A percentile compares a stretch with the other conserved stretches of the same genome.
phyloP scores from a whole-genome alignment of 176 grass and related monocot species.

The Cymbopogon citratus region DNA sequence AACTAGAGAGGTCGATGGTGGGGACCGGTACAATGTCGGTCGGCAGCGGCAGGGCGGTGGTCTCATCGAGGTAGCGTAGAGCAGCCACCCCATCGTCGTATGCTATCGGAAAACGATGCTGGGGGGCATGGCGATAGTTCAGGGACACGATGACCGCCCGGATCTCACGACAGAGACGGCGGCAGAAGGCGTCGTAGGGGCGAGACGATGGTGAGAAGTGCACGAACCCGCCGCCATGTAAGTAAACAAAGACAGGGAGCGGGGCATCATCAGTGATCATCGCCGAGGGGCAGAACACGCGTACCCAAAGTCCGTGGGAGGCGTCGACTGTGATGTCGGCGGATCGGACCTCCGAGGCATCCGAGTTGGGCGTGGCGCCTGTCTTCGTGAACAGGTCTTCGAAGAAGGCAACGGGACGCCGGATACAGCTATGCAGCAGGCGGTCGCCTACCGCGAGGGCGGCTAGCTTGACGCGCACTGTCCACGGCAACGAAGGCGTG shows the following conservation, averaged over 20 bases:
- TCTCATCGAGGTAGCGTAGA: conserved; percentile 36
- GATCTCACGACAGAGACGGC: conserved; percentile 33
- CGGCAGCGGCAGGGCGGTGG: neutral
- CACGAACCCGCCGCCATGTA: conserved; percentile 64
- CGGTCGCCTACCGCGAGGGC: no score
- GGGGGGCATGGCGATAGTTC: conserved; percentile 51
- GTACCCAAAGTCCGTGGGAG: no score
- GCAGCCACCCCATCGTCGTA: conserved; percentile 53
- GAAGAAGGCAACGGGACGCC: no score
- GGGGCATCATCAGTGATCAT: neutral
- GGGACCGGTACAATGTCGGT: neutral
- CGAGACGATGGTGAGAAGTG: conserved; percentile 26
- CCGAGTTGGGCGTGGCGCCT: no score
- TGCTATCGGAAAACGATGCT: conserved; percentile 46
- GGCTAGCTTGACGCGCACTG: no score
- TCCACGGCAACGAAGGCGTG: no score
- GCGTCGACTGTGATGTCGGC: no score
- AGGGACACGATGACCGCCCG: conserved; percentile 34
- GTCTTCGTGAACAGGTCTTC: no score
- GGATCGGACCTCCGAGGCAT: no score
- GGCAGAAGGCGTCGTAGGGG: conserved; percentile 30
- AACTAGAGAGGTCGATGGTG: conserved; percentile 27
- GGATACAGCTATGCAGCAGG: no score
- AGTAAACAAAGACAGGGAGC: conserved; percentile 41
- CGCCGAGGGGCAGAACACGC: conserved; percentile 10